phyloP scores from a whole-genome alignment of 225 moss, liverwort and hornwort genomes.

The Antitrichia curtipendula region DNA sequence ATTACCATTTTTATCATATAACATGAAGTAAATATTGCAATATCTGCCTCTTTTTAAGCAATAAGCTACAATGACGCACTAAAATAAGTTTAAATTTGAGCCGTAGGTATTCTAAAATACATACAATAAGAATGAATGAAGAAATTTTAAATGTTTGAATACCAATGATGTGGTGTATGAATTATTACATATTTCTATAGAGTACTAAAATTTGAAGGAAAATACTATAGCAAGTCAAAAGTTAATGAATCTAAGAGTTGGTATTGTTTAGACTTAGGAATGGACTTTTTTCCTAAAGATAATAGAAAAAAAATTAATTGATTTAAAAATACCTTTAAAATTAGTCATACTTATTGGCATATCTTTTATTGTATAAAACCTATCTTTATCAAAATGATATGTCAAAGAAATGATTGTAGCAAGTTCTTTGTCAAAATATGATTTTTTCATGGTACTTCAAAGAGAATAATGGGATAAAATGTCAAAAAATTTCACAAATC shows the following conservation, averaged over 20 bases:
- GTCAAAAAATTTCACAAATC: neutral
- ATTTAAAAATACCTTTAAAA: neutral
- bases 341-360: neutral
- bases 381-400: neutral
- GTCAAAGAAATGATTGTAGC: neutral
- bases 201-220: neutral
- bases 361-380: neutral
- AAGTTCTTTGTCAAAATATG: fast-evolving
- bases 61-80: neutral
- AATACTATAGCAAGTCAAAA: neutral
- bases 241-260: neutral
- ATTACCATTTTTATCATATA: fast-evolving
- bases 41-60: neutral
- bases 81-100: neutral
- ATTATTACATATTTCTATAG: neutral
- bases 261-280: neutral
- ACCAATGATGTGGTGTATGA: neutral
- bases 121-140: neutral
- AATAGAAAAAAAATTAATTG: neutral
- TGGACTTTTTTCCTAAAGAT: neutral
- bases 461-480: neutral
- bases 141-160: neutral
- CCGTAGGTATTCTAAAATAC: neutral
- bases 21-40: neutral
- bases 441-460: neutral